Conservation (phyloP, 106 monocot species). For the Alisma plantagoaquatica region DNA sequence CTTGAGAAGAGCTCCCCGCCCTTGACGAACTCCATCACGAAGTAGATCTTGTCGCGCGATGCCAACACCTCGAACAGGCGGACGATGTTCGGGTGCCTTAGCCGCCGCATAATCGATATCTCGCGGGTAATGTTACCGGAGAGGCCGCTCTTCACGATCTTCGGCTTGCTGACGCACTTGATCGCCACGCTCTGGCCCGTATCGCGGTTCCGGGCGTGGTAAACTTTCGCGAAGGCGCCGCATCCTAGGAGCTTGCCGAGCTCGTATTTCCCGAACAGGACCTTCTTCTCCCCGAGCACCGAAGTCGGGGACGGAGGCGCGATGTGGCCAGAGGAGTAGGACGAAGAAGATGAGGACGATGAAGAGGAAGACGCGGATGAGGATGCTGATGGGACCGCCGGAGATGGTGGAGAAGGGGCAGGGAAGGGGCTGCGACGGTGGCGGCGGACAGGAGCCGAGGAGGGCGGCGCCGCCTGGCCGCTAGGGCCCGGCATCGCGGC, state of each 20-base stretch:
- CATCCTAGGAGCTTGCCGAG: constrained; percentile 49
- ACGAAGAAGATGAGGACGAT: no score
- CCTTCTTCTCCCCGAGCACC: no score
- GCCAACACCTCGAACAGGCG: constrained; percentile 18
- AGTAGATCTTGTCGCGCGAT: constrained; percentile 19
- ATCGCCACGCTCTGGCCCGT: constrained; percentile 26
- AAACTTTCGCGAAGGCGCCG: constrained; percentile 75
- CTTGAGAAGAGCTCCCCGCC: constrained; percentile 22
- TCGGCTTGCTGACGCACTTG: constrained; percentile 15
- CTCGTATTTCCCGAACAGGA: constrained; percentile 32
- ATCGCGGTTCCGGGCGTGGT: constrained; percentile 38
- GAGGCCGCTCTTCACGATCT: not conserved
- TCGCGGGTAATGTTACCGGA: constrained; percentile 5
- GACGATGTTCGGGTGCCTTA: constrained; percentile 24
- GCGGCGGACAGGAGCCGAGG: no score
- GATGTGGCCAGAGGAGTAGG: no score
- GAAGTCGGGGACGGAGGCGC: no score
- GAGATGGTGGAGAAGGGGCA: no score
- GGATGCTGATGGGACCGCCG: no score
- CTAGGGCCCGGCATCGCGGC: no score
- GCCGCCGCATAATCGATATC: constrained; percentile 13
- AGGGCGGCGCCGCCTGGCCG: no score
- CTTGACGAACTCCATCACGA: constrained; percentile 21
- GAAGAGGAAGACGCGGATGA: no score
- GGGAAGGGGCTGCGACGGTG: no score